Evolutionary conservation across 1,139 yeast species (phyloP).

Genomic region (Meyerozyma elateridarum): DNA sequence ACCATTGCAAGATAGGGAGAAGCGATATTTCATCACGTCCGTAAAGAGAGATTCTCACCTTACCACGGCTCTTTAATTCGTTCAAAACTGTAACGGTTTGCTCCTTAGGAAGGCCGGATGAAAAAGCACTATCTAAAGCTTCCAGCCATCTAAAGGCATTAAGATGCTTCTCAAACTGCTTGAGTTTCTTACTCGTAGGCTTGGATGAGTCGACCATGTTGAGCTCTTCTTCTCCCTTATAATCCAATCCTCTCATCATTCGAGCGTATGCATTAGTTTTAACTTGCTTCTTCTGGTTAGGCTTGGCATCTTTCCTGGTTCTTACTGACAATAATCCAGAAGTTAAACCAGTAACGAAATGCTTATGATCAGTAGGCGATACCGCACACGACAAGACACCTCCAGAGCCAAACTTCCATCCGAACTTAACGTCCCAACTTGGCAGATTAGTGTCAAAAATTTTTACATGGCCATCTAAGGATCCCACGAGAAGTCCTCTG

Average conservation of each 20-base stretch:
- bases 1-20: slow-evolving; percentile 85
- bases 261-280: slow-evolving; percentile 57
- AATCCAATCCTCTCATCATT: slow-evolving; percentile 89
- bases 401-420: slow-evolving; percentile 91
- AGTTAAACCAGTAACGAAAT: slow-evolving; percentile 89
- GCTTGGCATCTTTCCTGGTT: slow-evolving; percentile 66
- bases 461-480: slow-evolving; percentile 95
- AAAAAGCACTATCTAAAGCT: slow-evolving; percentile 83
- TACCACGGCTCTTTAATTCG: slow-evolving; percentile 84
- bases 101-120: slow-evolving; percentile 73
- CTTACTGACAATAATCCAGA: slow-evolving; percentile 86
- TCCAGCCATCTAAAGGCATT: slow-evolving; percentile 90
- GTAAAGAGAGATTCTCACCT: slow-evolving; percentile 68
- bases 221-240: slow-evolving; percentile 84
- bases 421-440: slow-evolving; percentile 86
- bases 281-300: slow-evolving; percentile 44
- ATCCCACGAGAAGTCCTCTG: slow-evolving; percentile 82
- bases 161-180: slow-evolving; percentile 76
- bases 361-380: slow-evolving; percentile 77
- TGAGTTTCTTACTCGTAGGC: slow-evolving; percentile 49
- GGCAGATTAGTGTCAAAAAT: slow-evolving; percentile 76
- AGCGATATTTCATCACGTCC: slow-evolving; percentile 83
- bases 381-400: slow-evolving; percentile 88
- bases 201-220: slow-evolving; percentile 50
- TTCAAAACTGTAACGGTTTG: slow-evolving; percentile 74